These are phyloP conservation scores for Macrotyloma uniflorum DNA, from an alignment of 306 rosid genomes.

Conservation along the genomic window DNA sequence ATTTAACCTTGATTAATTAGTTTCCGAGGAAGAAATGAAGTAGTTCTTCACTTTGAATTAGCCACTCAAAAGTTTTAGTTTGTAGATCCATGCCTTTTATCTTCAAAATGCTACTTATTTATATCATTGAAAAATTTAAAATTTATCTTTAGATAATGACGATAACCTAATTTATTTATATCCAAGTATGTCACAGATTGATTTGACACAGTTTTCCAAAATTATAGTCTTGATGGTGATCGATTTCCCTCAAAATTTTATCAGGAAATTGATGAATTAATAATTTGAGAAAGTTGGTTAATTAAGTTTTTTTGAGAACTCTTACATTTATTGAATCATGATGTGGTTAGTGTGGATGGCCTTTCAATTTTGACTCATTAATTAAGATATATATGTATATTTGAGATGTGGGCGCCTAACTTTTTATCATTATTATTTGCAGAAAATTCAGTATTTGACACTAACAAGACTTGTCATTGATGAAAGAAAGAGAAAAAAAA, in stretches of 20 bases:
- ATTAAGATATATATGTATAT: background rate
- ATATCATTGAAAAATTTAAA: background rate
- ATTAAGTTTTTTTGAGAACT: background rate
- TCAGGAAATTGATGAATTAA: background rate
- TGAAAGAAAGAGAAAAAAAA: background rate
- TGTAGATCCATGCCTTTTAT: background rate
- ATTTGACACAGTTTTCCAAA: background rate
- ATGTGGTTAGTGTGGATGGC: background rate
- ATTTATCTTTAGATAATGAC: background rate
- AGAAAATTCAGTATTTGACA: constrained; percentile 28
- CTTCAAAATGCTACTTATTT: background rate
- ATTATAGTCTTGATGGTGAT: background rate
- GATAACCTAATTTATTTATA: background rate
- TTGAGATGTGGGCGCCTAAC: constrained; percentile 40
- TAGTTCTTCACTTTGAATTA: background rate
- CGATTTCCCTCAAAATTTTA: background rate
- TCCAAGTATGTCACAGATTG: background rate
- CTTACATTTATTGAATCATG: background rate
- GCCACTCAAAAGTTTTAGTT: background rate
- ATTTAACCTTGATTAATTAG: background rate
- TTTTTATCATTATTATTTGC: constrained; percentile 21
- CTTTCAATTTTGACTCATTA: constrained; percentile 36
- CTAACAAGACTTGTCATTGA: background rate
- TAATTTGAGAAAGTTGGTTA: background rate
- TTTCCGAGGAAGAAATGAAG: constrained; percentile 14